Conservation (phyloP, 495 filamentous ascomycete genomes). For the Penicillium verhagenii region DNA sequence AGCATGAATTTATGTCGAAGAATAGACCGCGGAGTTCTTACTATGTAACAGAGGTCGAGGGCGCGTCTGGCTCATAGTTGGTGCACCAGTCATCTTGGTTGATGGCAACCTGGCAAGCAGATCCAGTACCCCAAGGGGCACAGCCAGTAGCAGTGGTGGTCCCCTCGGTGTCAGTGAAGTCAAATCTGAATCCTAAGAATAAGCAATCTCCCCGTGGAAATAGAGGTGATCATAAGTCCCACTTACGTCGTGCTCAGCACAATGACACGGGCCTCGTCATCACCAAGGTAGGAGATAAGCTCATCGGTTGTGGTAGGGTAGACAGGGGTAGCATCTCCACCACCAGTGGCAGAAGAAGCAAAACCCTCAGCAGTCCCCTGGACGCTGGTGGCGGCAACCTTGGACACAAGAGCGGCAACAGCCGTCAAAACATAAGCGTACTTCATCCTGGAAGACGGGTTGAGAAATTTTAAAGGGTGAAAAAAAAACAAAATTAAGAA, state of each 20-base stretch:
- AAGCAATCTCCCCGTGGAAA: no score
- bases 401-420: neutral
- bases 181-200: no score
- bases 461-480: no score
- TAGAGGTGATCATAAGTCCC: no score
- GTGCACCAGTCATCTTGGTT: constrained; percentile 33
- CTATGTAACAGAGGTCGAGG: neutral
- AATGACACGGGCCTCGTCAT: constrained; percentile 46
- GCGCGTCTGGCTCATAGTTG: constrained; percentile 9
- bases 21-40: neutral
- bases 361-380: constrained; percentile 45
- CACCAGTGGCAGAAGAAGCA: constrained; percentile 49
- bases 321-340: constrained; percentile 44
- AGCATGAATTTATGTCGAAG: neutral
- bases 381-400: constrained; percentile 27
- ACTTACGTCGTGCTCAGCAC: constrained; percentile 45
- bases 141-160: constrained; percentile 35
- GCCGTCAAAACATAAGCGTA: no score
- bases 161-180: constrained; percentile 37
- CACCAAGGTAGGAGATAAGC: constrained; percentile 32
- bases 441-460: no score
- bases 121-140: constrained; percentile 26
- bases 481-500: no score
- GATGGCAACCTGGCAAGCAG: constrained; percentile 30
- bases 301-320: constrained; percentile 41